Percentiles rank a stretch among this genome's conserved stretches.
phyloP scores from a whole-genome alignment of 2,329 filamentous ascomycete genomes.

The Penicillium sp. region DNA sequence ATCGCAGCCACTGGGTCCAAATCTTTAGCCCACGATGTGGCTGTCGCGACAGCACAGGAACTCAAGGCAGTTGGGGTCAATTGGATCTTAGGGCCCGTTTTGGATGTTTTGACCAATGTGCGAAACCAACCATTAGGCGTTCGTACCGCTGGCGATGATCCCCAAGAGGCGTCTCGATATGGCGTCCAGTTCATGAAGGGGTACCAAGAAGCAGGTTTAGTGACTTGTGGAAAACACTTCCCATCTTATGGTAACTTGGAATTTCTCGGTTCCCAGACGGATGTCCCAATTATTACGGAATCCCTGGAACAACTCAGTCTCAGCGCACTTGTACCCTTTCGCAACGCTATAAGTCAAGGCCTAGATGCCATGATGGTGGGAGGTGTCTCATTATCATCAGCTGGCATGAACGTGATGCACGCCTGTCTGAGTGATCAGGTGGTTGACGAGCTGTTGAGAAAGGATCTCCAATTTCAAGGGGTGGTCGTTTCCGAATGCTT shows the following conservation, averaged over 20 bases:
- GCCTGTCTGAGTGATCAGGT: constrained; percentile 89
- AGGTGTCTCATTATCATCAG: constrained; percentile 82
- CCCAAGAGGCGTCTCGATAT: constrained; percentile 87
- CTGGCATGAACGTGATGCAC: constrained; percentile 89
- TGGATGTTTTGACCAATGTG: constrained; percentile 89
- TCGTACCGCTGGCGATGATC: constrained; percentile 81
- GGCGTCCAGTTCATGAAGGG: constrained; percentile 84
- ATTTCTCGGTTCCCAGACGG: constrained; percentile 79
- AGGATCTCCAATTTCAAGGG: constrained; percentile 78
- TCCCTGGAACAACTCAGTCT: constrained; percentile 84
- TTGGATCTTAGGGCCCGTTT: constrained; percentile 82
- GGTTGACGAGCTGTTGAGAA: constrained; percentile 78
- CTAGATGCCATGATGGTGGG: constrained; percentile 94
- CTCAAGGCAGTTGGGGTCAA: constrained; percentile 90
- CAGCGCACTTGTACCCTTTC: constrained; percentile 84
- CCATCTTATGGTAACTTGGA: constrained; percentile 92
- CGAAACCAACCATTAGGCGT: constrained; percentile 85
- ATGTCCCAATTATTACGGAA: constrained; percentile 92
- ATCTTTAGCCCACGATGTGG: constrained; percentile 77
- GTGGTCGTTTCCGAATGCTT: constrained; percentile 92
- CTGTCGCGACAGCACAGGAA: constrained; percentile 86
- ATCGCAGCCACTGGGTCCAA: constrained; percentile 83
- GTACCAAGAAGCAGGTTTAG: constrained; percentile 81
- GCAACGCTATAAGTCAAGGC: constrained; percentile 76
- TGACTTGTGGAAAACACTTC: constrained; percentile 90